Evolutionary conservation across 768 basidiomycete species (phyloP).

Genomic region (Suillus subaureus): DNA sequence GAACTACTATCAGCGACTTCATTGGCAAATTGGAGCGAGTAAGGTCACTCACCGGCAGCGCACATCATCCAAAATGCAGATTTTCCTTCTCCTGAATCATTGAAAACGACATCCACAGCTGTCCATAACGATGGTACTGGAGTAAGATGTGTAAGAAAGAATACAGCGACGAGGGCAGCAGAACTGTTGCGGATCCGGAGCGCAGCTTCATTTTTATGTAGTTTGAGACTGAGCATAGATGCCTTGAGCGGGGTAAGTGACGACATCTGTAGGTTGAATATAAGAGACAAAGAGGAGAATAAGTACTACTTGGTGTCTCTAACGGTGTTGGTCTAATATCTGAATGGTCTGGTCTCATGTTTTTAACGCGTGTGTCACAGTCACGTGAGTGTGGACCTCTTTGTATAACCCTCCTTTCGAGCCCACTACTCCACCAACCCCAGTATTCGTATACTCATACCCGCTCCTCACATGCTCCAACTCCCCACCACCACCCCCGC

Average conservation of each 20-base stretch:
- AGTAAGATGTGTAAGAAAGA: conserved; percentile 39
- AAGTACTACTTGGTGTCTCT: neutral
- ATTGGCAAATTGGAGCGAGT: neutral
- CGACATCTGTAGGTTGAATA: neutral
- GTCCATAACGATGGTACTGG: conserved; percentile 42
- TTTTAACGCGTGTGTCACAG: neutral
- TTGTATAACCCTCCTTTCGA: too few relatives aligned
- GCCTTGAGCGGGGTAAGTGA: conserved; percentile 7
- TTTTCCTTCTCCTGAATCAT: conserved; percentile 4
- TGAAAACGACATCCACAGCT: conserved; percentile 34
- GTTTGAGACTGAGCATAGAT: conserved; percentile 25
- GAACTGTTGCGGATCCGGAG: conserved; percentile 42
- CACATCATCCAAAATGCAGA: conserved; percentile 27
- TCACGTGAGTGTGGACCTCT: neutral
- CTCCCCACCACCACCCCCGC: too few relatives aligned
- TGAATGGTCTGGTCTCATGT: neutral
- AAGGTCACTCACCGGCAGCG: conserved; percentile 29
- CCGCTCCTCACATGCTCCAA: too few relatives aligned
- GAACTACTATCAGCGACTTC: neutral
- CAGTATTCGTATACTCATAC: too few relatives aligned
- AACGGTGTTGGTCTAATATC: neutral
- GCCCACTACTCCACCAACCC: too few relatives aligned
- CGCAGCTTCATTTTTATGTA: conserved; percentile 38
- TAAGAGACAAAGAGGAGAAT: neutral
- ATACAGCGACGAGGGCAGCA: conserved; percentile 32